Evolutionary conservation across 495 filamentous ascomycete genomes (phyloP), one percentile per base, ranked within the genome.

Genomic region (Collariella sp.): DNA sequence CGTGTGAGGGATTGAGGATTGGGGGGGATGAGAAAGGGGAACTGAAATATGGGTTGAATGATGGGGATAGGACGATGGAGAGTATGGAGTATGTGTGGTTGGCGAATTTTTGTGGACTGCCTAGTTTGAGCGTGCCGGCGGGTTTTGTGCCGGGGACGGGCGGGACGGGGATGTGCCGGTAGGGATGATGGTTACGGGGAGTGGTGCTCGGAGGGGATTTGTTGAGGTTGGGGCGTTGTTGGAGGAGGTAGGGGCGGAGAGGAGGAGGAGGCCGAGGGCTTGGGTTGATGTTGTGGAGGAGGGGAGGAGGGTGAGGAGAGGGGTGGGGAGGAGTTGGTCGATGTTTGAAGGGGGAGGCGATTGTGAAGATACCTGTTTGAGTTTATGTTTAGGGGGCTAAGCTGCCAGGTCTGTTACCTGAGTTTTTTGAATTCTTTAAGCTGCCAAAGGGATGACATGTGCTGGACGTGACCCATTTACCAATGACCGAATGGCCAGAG

Each of bases 61-160:
- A 95, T 67, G 84, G 77, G 1, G 83, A 87, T 60, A 76, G 67
- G 46, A 84, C 80, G 20, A 67, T 93, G 16, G 69, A 83, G 44
- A 88, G 77, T 60, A 94, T 94, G 89, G 83, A 86, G 69, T 95
- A 88, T 68, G 83, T 85, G 15, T 94, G 84, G 80, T 55, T 95
- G 59, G 87, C 86, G 11, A 95, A 95, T 65, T 90, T 94, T 61
- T 81, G 74, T 12, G 89, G 89, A 0, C 75, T 82, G 59, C 89
- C 89, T 0, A 77, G 82, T 16, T 76, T 95, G 22, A 82, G 63
- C 40, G 73, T 83, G 45, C 89, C 89, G 0, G 83, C 81, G 2
- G 89, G 87, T 1, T 89, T 84, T 67, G 76, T 73, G 18, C 61
- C 38, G 55, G 55, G 56, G 63, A 73, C 54, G 7, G 48, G 19